Base-by-base conservation (phyloP, 2,329 filamentous ascomycete species). In the Monilinia fructigena region DNA sequence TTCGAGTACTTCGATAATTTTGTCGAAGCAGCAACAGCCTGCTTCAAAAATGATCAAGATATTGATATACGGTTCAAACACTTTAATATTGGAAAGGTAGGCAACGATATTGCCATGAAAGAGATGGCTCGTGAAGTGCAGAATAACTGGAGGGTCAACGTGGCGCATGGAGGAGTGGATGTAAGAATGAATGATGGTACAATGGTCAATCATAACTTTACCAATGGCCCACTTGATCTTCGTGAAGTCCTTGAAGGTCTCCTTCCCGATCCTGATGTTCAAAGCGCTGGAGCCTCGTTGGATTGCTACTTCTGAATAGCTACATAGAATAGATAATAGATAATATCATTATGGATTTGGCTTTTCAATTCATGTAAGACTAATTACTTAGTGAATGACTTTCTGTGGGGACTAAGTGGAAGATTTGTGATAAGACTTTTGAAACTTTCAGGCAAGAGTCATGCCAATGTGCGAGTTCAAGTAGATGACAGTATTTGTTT, bases 231-330 rank as follows among this genome's bases (percentile, higher is more conserved):
- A 35, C 63, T 23, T n/a, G 45, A 60, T 35, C 35, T 65, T 20
- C 35, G 31, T 23, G 55, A 65, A 26, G 63, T 65, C 1, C 63
- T 65, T 28, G 45, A 52, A 52, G 61, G 61, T 38, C 20, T 38
- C 3, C n/a, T 58, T 42, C 50, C 61, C 7, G 40, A 38, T 18
- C 16, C n/a, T 38, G 45, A 50, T 61, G 26, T 50, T 6, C 38
- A 23, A 61, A 61, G 12, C n/a, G 2, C 20, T 10, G 45, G 47
- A 23, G 58, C 58, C 12, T 50, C 31, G 28, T 61, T 40, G 31
- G 45, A 61, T 50, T 61, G 58, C 58, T 61, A 61, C 58, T 61
- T 61, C 50, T 61, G 58, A 61, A 61, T 61, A 40, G 47, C 45
- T 61, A 38, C 14, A 50, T 60, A 11, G 16, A 8, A n/a, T 20